phyloP scores from a whole-genome alignment of 495 filamentous ascomycete species.

The Amphirosellinia nigrospora region DNA sequence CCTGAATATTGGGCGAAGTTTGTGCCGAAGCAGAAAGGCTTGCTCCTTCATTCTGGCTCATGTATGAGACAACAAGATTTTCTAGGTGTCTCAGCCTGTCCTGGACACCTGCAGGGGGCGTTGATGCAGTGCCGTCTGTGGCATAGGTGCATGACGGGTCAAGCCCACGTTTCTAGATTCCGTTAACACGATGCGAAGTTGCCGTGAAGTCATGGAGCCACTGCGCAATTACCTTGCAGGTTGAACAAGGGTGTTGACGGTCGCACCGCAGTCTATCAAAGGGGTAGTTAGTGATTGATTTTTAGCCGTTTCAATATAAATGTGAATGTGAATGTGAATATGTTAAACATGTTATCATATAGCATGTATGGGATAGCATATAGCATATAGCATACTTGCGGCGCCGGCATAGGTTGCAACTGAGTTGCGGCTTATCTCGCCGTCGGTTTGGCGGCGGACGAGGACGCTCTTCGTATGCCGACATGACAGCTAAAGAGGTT shows the following conservation, averaged over 20 bases:
- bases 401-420: constrained; percentile 24
- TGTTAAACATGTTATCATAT: too few relatives aligned
- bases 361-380: not conserved
- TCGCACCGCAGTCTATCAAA: constrained; percentile 21
- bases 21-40: not conserved
- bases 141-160: constrained; percentile 21
- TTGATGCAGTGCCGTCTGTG: constrained; percentile 9
- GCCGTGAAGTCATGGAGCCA: not conserved
- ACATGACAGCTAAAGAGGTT: not conserved
- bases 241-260: constrained; percentile 23
- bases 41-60: constrained; percentile 8
- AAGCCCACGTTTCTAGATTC: constrained; percentile 24
- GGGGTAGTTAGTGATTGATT: constrained; percentile 1
- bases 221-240: constrained; percentile 18
- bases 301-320: too few relatives aligned
- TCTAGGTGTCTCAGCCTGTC: constrained; percentile 23
- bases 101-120: constrained; percentile 11
- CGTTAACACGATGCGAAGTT: not conserved
- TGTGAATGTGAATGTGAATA: too few relatives aligned
- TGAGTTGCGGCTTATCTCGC: constrained; percentile 28
- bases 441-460: constrained; percentile 26
- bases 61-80: constrained; percentile 14
- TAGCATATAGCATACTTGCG: constrained; percentile 26
- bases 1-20: not conserved
- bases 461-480: constrained; percentile 14